Percentiles rank a stretch among this genome's conserved stretches.
Conservation (phyloP, 345 rosid genomes). For the Microthlaspi erraticum region DNA sequence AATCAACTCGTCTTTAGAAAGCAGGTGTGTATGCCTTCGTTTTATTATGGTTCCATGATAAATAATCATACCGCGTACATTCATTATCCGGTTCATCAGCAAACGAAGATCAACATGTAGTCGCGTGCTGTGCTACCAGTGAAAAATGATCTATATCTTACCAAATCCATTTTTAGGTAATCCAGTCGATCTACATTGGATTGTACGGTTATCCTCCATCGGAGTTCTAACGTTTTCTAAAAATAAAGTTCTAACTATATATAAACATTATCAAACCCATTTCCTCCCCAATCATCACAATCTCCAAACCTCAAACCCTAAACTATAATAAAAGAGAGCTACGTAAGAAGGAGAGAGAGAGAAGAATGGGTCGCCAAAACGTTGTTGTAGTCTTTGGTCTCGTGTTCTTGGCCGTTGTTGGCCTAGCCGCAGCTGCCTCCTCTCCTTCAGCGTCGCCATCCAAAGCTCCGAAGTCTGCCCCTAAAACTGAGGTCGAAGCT, state of each 20-base stretch:
- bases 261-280: conserved; percentile 13
- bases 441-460: conserved; percentile 39
- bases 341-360: conserved; percentile 18
- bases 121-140: too few relatives aligned
- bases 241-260: too few relatives aligned
- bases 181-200: conserved; percentile 23
- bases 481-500: conserved; percentile 16
- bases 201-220: conserved; percentile 37
- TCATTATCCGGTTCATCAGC: background rate
- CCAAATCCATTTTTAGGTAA: conserved; percentile 25
- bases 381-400: conserved; percentile 27
- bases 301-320: conserved; percentile 15
- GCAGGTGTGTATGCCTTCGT: background rate
- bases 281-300: conserved; percentile 32
- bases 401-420: conserved; percentile 43
- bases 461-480: conserved; percentile 35
- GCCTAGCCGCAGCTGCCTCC: conserved; percentile 44
- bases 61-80: background rate
- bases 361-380: conserved; percentile 45
- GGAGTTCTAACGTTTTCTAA: conserved; percentile 35
- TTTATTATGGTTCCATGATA: background rate
- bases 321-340: background rate
- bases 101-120: too few relatives aligned
- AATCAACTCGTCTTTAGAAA: background rate
- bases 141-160: conserved; percentile 3